A percentile compares a stretch with the other conserved stretches of the same genome.
Conservation (phyloP, 2,329 filamentous ascomycete species). For the Phyllosticta citrichinensis region DNA sequence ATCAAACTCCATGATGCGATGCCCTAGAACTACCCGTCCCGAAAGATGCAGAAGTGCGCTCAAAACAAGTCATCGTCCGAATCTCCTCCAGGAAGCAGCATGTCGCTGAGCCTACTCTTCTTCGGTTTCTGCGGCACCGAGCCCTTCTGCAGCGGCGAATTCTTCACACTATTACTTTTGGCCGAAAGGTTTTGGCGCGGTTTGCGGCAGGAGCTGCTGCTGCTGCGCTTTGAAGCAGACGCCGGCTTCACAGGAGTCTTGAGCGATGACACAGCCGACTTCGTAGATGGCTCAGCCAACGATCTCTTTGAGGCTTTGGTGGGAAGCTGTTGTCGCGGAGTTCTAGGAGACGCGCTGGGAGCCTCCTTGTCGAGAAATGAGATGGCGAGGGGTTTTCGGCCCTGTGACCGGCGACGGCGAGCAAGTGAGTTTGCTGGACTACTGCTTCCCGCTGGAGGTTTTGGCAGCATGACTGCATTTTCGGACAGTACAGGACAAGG, state of each 20-base stretch:
- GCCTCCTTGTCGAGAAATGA: not conserved
- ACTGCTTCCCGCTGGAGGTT: not conserved
- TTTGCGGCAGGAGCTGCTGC: not conserved
- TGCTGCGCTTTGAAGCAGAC: not conserved
- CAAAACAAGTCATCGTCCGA: not conserved
- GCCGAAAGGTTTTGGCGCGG: not conserved
- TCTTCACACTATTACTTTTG: not conserved
- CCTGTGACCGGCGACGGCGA: not conserved
- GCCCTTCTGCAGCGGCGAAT: not conserved
- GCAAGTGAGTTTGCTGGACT: not conserved
- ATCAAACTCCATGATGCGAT: no score
- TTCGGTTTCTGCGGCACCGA: not conserved
- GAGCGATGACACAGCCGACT: not conserved
- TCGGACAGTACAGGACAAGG: not conserved
- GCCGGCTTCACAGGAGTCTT: not conserved
- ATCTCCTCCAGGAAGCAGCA: not conserved
- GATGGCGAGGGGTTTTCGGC: not conserved
- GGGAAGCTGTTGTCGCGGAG: not conserved
- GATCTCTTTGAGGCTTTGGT: not conserved
- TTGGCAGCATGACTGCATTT: not conserved
- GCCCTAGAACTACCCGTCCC: no score
- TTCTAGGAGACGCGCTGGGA: not conserved
- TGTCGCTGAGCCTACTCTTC: not conserved
- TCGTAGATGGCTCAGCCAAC: not conserved
- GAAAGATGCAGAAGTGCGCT: not conserved